Evolutionary conservation across 495 filamentous ascomycete species (phyloP).

Genomic region (Hypoxylon perforatum): DNA sequence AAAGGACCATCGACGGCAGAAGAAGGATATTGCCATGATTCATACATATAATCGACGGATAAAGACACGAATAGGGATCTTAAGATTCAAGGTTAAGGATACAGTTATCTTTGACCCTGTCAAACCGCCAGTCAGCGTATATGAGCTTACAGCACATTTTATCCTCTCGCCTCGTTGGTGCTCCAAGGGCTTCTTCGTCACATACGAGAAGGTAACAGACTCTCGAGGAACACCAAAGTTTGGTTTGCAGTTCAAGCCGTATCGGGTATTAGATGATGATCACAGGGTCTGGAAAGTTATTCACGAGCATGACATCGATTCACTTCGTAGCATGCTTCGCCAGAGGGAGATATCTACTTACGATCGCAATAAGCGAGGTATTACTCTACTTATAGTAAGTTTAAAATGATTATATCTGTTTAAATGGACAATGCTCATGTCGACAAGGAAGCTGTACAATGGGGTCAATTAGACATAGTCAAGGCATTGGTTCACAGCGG

Average conservation of each 20-base stretch:
- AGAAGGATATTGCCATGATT: background rate
- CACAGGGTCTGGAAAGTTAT: background rate
- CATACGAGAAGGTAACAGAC: background rate
- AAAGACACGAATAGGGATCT: background rate
- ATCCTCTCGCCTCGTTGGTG: background rate
- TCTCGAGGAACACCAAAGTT: background rate
- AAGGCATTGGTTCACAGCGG: conserved; percentile 3
- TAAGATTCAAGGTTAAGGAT: background rate
- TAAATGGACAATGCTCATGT: background rate
- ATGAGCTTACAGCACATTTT: background rate
- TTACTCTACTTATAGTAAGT: background rate
- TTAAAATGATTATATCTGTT: background rate
- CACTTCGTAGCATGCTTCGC: background rate
- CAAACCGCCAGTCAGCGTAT: background rate
- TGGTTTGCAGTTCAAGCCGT: background rate
- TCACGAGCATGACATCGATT: background rate
- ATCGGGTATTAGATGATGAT: background rate
- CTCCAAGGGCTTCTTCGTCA: background rate
- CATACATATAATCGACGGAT: background rate
- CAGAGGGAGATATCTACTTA: background rate
- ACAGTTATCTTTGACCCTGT: background rate
- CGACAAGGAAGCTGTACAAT: background rate
- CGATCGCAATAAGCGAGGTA: background rate
- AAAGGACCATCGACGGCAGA: background rate
- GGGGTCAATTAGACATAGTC: background rate